Evolutionary conservation across 1,139 yeast species (phyloP).

Genomic region (Protomyces pachydermus): DNA sequence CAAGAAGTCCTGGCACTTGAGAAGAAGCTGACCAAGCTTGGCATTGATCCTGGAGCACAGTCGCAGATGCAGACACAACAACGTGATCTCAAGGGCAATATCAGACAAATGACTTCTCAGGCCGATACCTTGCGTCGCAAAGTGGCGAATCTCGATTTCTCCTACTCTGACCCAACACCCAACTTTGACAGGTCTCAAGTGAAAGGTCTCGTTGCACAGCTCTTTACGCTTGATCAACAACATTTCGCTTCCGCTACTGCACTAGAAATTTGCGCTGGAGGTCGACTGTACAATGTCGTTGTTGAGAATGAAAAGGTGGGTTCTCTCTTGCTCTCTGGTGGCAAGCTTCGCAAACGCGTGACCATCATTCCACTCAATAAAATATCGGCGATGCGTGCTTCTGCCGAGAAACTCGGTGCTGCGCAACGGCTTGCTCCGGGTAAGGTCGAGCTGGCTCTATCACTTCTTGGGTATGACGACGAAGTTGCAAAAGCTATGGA

Average conservation of each 20-base stretch:
- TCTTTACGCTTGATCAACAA: constrained; percentile 59
- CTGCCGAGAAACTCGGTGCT: constrained; percentile 39
- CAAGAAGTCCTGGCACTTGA: constrained; percentile 45
- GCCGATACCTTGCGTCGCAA: constrained; percentile 57
- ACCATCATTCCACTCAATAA: constrained; percentile 91
- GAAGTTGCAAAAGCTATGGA: constrained; percentile 80
- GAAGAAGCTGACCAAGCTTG: constrained; percentile 49
- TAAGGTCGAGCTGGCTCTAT: constrained; percentile 80
- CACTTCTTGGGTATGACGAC: constrained; percentile 66
- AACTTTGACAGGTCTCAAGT: constrained; percentile 60
- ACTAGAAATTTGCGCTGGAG: constrained; percentile 91
- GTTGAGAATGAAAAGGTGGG: constrained; percentile 87
- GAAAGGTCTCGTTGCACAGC: constrained; percentile 84
- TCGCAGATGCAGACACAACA: constrained; percentile 33
- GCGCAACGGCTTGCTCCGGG: constrained; percentile 75
- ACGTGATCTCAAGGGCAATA: constrained; percentile 39
- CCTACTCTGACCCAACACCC: constrained; percentile 60
- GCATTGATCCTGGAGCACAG: constrained; percentile 51
- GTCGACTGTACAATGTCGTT: constrained; percentile 78
- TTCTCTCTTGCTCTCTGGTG: constrained; percentile 69
- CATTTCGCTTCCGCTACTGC: constrained; percentile 70
- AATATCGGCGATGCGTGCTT: constrained; percentile 51
- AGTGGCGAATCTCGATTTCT: constrained; percentile 71
- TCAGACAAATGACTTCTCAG: constrained; percentile 48
- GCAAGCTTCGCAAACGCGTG: constrained; percentile 72